Conservation (phyloP, 2,329 filamentous ascomycete genomes). For the Diaporthe nobilis region DNA sequence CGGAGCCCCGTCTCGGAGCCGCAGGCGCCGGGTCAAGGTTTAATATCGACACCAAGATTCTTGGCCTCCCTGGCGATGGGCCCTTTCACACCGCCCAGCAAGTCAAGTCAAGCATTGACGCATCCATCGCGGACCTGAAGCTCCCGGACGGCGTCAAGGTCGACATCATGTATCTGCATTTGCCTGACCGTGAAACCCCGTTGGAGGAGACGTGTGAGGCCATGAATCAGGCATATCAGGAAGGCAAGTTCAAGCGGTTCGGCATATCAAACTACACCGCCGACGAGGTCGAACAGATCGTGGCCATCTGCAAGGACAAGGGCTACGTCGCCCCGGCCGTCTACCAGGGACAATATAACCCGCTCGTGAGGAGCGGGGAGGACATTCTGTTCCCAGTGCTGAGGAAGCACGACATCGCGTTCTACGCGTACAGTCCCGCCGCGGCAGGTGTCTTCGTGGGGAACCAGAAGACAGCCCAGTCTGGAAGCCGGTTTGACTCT, state of each 20-base stretch:
- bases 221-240: slow-evolving; percentile 76
- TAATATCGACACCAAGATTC: slow-evolving; percentile 55
- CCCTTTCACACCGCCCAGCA: slow-evolving; percentile 49
- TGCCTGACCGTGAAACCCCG: slow-evolving; percentile 62
- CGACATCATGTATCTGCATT: slow-evolving; percentile 26
- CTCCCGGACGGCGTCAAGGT: slow-evolving; percentile 9
- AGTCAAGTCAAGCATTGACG: slow-evolving; percentile 49
- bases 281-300: slow-evolving; percentile 80
- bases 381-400: slow-evolving; percentile 53
- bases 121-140: slow-evolving; percentile 51
- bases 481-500: slow-evolving; percentile 46
- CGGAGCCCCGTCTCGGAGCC: slow-evolving; percentile 51
- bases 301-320: slow-evolving; percentile 74
- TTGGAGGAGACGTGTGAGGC: slow-evolving; percentile 78
- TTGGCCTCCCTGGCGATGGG: slow-evolving; percentile 39
- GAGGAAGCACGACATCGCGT: slow-evolving; percentile 52
- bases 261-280: slow-evolving; percentile 79
- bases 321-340: slow-evolving; percentile 77
- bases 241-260: slow-evolving; percentile 77
- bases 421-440: slow-evolving; percentile 52
- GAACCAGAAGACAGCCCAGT: slow-evolving; percentile 43
- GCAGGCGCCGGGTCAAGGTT: slow-evolving; percentile 49
- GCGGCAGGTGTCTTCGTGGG: slow-evolving; percentile 43
- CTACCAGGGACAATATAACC: slow-evolving; percentile 80
- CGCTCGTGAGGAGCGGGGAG: slow-evolving; percentile 51